These are phyloP conservation scores for Candida multigemmis DNA, from an alignment of 805 yeast species.

Conservation along the genomic window DNA sequence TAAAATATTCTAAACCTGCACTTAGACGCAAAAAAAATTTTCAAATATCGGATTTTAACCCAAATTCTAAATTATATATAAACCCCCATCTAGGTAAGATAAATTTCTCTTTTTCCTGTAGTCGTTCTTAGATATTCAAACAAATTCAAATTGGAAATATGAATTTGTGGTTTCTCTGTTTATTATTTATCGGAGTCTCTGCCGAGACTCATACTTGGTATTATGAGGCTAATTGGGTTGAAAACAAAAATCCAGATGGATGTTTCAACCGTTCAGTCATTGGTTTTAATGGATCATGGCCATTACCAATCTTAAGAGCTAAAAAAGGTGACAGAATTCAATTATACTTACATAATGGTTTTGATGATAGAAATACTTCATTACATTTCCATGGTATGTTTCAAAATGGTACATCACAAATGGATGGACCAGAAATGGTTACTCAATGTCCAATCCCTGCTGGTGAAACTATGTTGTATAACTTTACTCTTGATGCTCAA, in stretches of 20 bases:
- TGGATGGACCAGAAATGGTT: constrained; percentile 89
- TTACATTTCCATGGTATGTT: constrained; percentile 94
- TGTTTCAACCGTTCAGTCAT: constrained; percentile 44
- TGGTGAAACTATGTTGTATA: constrained; percentile 64
- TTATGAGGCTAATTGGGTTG: constrained; percentile 59
- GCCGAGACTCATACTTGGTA: constrained; percentile 53
- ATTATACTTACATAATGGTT: constrained; percentile 67
- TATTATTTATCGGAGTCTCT: constrained; percentile 5
- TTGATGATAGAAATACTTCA: constrained; percentile 58
- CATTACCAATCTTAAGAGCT: constrained; percentile 79
- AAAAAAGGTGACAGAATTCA: constrained; percentile 72
- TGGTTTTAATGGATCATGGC: constrained; percentile 68
- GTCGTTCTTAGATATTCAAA: too few species aligned
- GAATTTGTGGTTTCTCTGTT: too few species aligned
- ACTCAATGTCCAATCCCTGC: constrained; percentile 92
- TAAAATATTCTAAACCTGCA: too few species aligned
- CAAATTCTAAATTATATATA: too few species aligned
- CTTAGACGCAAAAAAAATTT: too few species aligned
- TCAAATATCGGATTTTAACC: too few species aligned
- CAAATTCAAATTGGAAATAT: too few species aligned
- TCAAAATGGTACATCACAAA: constrained; percentile 61
- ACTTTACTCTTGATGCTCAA: constrained; percentile 80
- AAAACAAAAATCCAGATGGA: constrained; percentile 68
- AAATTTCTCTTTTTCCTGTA: too few species aligned
- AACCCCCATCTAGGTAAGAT: too few species aligned